A percentile compares a stretch with the other conserved stretches of the same genome.
Evolutionary conservation across 2,329 filamentous ascomycete genomes (phyloP).

Genomic region (Aspergillus pseudonomiae): DNA sequence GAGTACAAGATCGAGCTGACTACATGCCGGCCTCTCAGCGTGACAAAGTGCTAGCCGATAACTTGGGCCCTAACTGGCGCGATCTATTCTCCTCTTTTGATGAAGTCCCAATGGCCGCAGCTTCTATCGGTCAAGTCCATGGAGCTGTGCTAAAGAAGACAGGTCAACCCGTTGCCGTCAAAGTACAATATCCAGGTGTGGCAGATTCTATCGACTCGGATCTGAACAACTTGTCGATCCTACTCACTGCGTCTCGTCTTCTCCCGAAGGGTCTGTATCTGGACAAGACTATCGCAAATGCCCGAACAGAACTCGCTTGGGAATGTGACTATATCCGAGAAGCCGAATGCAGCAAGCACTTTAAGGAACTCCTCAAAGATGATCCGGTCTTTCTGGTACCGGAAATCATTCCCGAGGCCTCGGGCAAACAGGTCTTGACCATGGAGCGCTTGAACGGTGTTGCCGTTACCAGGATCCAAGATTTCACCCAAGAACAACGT

Average conservation of each 20-base stretch:
- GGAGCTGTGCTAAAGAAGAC: slow-evolving; percentile 76
- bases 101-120: slow-evolving; percentile 89
- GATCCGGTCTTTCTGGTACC: slow-evolving; percentile 82
- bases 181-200: slow-evolving; percentile 96
- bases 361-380: slow-evolving; percentile 74
- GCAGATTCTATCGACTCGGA: slow-evolving; percentile 96
- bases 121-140: slow-evolving; percentile 96
- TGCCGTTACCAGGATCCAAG: slow-evolving; percentile 78
- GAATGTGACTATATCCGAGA: slow-evolving; percentile 95
- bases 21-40: slow-evolving; percentile 97
- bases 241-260: slow-evolving; percentile 86
- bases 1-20: slow-evolving; percentile 94
- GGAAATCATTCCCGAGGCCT: slow-evolving; percentile 74
- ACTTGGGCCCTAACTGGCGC: slow-evolving; percentile 83
- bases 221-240: slow-evolving; percentile 86
- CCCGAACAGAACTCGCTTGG: slow-evolving; percentile 88
- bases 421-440: slow-evolving; percentile 82
- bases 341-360: slow-evolving; percentile 76
- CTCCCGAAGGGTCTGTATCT: slow-evolving; percentile 91
- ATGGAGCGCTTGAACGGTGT: slow-evolving; percentile 89
- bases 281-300: slow-evolving; percentile 96
- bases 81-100: slow-evolving; percentile 82
- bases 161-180: slow-evolving; percentile 81
- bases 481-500: slow-evolving; percentile 77
- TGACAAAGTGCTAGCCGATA: slow-evolving; percentile 76